Conservation (phyloP, 164 flowering plant species). For the Sextonia rubra region DNA sequence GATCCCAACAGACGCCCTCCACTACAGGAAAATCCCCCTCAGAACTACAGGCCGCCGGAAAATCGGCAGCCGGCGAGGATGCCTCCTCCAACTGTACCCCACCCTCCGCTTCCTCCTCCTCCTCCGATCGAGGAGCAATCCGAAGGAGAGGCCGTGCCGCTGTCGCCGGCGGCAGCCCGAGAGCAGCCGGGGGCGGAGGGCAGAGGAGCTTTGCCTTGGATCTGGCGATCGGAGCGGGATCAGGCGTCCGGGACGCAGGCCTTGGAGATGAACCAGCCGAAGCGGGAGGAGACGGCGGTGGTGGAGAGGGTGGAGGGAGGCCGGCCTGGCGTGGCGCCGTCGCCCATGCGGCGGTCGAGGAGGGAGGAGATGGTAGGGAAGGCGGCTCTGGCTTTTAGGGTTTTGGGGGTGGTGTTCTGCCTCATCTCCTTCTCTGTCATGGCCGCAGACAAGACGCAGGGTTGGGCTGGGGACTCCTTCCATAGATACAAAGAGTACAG, state of each 20-base stretch:
- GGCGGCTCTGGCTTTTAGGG: slow-evolving; percentile 63
- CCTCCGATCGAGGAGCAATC: neutral
- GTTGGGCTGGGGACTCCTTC: slow-evolving; percentile 96
- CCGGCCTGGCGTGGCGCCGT: slow-evolving; percentile 26
- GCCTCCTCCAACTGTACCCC: neutral
- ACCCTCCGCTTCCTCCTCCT: neutral
- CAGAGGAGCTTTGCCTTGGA: neutral
- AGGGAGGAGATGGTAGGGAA: slow-evolving; percentile 33
- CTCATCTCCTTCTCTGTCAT: slow-evolving; percentile 85
- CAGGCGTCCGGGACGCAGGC: slow-evolving; percentile 3
- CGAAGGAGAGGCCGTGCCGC: neutral
- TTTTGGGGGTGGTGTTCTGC: slow-evolving; percentile 55
- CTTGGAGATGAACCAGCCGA: slow-evolving; percentile 20
- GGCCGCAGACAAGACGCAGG: slow-evolving; percentile 86
- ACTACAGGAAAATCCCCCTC: neutral
- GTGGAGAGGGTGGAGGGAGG: slow-evolving; percentile 20
- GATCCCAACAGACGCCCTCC: neutral
- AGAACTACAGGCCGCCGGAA: neutral
- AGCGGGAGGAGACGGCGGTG: slow-evolving; percentile 11
- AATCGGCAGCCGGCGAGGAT: neutral
- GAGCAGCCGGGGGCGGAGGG: neutral
- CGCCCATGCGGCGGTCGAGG: slow-evolving; percentile 35
- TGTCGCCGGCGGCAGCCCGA: neutral
- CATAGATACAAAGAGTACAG: slow-evolving; percentile 92
- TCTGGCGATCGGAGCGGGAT: slow-evolving; percentile 9